phyloP scores from a whole-genome alignment of 139 green algal species.

The Mesotaenium endlicherianum region DNA sequence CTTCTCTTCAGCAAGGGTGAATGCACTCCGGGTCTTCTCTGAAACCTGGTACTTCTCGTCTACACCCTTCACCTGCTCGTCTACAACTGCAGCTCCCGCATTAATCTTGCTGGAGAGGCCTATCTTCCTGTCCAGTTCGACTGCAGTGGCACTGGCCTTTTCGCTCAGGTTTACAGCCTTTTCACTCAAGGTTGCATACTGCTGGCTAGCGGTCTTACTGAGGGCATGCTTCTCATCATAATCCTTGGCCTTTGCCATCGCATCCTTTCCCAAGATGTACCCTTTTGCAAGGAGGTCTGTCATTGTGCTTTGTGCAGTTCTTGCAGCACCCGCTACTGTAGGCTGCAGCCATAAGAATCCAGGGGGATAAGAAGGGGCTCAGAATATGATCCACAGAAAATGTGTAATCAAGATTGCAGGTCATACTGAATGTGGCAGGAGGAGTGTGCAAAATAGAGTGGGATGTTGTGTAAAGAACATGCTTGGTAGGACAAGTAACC shows the following conservation, averaged over 20 bases:
- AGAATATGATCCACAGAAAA: no score
- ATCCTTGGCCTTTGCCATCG: conserved; percentile 26
- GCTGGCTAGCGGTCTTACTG: conserved; percentile 3
- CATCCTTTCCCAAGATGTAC: conserved; percentile 40
- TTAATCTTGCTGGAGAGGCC: background rate
- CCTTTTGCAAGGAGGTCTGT: conserved; percentile 25
- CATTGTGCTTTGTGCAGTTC: no score
- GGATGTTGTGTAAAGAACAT: no score
- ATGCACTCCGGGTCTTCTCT: conserved; percentile 21
- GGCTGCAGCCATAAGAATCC: no score
- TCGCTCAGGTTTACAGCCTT: conserved; percentile 3
- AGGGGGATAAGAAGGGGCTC: no score
- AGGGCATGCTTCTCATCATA: conserved; percentile 38
- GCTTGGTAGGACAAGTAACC: no score
- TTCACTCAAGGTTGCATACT: no score
- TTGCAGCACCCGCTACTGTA: no score
- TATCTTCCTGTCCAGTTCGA: conserved; percentile 16
- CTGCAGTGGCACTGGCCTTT: background rate
- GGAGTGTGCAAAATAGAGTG: no score
- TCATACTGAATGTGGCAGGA: no score
- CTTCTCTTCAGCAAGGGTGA: conserved; percentile 14
- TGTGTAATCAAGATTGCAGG: no score
- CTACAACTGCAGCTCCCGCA: conserved; percentile 10
- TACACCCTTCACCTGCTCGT: conserved; percentile 16
- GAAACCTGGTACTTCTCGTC: conserved; percentile 39